Evolutionary conservation across 768 basidiomycete genomes (phyloP).

Genomic region (Macrolepiota dolichaula): DNA sequence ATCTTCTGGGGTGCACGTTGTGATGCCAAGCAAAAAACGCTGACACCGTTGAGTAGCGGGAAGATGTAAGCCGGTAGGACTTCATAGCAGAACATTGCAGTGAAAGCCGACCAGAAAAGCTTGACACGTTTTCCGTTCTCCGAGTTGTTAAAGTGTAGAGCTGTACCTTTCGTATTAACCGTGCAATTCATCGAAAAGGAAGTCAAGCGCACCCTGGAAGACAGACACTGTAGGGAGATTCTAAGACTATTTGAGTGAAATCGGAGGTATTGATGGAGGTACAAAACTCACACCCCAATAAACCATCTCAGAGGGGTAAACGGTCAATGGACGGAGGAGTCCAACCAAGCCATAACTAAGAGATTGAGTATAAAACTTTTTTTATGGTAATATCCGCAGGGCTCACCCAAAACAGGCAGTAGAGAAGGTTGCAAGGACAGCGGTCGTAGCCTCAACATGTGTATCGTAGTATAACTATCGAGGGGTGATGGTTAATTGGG

Average conservation of each 20-base stretch:
- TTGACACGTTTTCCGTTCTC: slow-evolving; percentile 46
- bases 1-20: slow-evolving; percentile 41
- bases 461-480: slow-evolving; percentile 57
- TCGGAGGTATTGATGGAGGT: neutral
- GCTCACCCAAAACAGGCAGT: slow-evolving; percentile 59
- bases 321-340: slow-evolving; percentile 52
- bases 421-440: slow-evolving; percentile 60
- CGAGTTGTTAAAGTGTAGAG: slow-evolving; percentile 43
- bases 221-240: slow-evolving; percentile 57
- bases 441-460: slow-evolving; percentile 50
- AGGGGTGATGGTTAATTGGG: neutral
- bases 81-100: slow-evolving; percentile 52
- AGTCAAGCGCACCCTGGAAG: slow-evolving; percentile 44
- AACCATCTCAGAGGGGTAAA: slow-evolving; percentile 64
- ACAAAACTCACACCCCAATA: slow-evolving; percentile 46
- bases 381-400: neutral
- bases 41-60: slow-evolving; percentile 60
- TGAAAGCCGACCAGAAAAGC: slow-evolving; percentile 49
- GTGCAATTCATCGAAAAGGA: neutral
- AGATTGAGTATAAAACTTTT: neutral
- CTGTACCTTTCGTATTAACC: slow-evolving; percentile 20
- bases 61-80: slow-evolving; percentile 57
- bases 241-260: slow-evolving; percentile 20
- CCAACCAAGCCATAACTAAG: slow-evolving; percentile 58
- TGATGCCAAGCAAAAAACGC: slow-evolving; percentile 57